Conservation (phyloP, 352 stramenopile genomes). For the Peronosclerospora sorghi region DNA sequence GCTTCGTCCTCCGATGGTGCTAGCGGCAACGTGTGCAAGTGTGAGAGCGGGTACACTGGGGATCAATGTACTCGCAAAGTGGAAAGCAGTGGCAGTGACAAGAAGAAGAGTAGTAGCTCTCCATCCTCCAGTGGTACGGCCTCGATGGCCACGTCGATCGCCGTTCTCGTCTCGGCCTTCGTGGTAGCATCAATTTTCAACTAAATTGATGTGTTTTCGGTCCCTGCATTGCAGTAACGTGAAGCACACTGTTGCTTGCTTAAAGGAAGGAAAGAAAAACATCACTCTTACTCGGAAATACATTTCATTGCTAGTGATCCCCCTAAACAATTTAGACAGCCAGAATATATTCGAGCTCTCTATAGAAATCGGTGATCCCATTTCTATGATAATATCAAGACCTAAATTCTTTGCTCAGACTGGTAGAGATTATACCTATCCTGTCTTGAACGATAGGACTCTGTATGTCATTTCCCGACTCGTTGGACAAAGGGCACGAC, state of each 20-base stretch:
- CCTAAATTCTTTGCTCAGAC: too few relatives aligned
- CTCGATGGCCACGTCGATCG: slow-evolving; percentile 18
- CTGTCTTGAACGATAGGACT: too few relatives aligned
- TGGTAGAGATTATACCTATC: too few relatives aligned
- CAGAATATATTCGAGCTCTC: too few relatives aligned
- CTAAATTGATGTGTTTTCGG: slow-evolving; percentile 17
- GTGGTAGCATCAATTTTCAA: slow-evolving; percentile 26
- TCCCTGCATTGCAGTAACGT: not conserved
- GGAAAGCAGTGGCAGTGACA: slow-evolving; percentile 14
- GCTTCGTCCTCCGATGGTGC: slow-evolving; percentile 13
- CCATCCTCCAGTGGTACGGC: slow-evolving; percentile 17
- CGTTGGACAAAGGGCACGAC: too few relatives aligned
- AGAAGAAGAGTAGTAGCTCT: slow-evolving; percentile 15
- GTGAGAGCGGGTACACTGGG: slow-evolving; percentile 43
- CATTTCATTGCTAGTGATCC: slow-evolving; percentile 24
- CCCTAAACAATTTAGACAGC: too few relatives aligned
- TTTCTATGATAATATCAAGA: too few relatives aligned
- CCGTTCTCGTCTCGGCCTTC: slow-evolving; percentile 21
- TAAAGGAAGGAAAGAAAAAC: slow-evolving; percentile 3
- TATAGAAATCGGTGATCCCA: too few relatives aligned
- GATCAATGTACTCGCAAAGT: slow-evolving; percentile 51
- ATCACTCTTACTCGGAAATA: slow-evolving; percentile 17
- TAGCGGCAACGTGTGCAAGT: slow-evolving; percentile 35
- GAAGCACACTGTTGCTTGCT: slow-evolving; percentile 1
- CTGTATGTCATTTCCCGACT: too few relatives aligned